These are phyloP conservation scores for Globisporangium perplexum DNA, from an alignment of 352 stramenopile species.

Conservation along the genomic window DNA sequence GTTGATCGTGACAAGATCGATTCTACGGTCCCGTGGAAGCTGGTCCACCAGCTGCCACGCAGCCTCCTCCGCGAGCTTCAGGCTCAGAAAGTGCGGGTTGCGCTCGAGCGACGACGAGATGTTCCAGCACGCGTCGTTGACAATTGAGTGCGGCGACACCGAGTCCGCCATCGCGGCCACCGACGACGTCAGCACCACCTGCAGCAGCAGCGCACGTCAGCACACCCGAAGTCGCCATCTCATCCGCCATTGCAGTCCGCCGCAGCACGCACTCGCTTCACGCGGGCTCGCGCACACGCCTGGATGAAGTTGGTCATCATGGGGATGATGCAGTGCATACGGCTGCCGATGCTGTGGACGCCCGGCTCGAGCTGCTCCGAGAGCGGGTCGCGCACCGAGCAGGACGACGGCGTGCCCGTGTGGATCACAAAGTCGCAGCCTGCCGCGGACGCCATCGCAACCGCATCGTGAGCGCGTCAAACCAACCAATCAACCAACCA, in stretches of 20 bases:
- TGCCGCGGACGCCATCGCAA: neutral
- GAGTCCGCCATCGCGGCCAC: conserved; percentile 83
- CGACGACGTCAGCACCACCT: conserved; percentile 81
- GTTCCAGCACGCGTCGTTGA: conserved; percentile 86
- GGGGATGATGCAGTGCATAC: conserved; percentile 89
- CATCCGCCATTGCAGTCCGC: neutral
- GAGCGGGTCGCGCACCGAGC: conserved; percentile 78
- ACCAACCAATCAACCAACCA: no score
- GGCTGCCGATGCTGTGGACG: conserved; percentile 85
- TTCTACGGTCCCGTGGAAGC: conserved; percentile 67
- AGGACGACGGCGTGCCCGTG: conserved; percentile 82
- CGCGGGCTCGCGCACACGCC: conserved; percentile 65
- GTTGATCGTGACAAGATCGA: conserved; percentile 87
- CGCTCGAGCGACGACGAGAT: conserved; percentile 76
- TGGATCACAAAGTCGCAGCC: conserved; percentile 88
- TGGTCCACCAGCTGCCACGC: conserved; percentile 87
- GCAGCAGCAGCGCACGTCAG: neutral
- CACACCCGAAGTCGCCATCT: neutral
- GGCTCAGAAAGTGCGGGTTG: conserved; percentile 84
- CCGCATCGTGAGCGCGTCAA: neutral
- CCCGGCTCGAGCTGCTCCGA: conserved; percentile 82
- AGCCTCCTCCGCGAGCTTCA: conserved; percentile 85
- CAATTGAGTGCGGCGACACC: conserved; percentile 65
- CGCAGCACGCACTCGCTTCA: conserved; percentile 48
- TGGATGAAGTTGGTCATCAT: conserved; percentile 93